Percentiles rank a stretch among this genome's conserved stretches.
phyloP scores from a whole-genome alignment of 2,329 filamentous ascomycete species.

The Aschersonia sp. region DNA sequence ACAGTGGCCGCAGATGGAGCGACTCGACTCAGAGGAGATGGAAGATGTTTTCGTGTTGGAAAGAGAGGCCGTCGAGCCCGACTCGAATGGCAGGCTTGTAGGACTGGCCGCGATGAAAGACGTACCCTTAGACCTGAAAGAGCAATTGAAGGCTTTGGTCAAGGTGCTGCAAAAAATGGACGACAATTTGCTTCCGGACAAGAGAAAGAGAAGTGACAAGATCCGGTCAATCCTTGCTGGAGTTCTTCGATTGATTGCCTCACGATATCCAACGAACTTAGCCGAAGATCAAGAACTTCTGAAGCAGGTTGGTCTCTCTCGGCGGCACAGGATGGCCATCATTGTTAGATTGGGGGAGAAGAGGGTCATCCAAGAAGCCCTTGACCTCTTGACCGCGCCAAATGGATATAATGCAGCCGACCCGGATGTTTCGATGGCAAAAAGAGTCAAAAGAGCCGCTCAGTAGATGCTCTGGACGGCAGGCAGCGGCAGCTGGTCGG shows the following conservation, averaged over 20 bases:
- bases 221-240: conserved; percentile 23
- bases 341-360: conserved; percentile 61
- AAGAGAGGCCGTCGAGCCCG: conserved; percentile 35
- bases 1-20: conserved; percentile 18
- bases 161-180: conserved; percentile 32
- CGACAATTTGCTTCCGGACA: conserved; percentile 28
- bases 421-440: conserved; percentile 11
- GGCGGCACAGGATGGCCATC: conserved; percentile 43
- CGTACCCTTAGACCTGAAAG: conserved; percentile 35
- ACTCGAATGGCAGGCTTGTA: conserved; percentile 29
- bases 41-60: conserved; percentile 65
- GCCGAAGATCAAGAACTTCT: conserved; percentile 25
- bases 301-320: conserved; percentile 10
- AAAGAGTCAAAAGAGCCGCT: conserved; percentile 13
- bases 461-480: conserved; percentile 3
- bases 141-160: conserved; percentile 34
- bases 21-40: conserved; percentile 48
- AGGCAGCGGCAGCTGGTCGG: too few species aligned
- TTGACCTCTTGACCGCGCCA: conserved; percentile 16
- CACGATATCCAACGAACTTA: conserved; percentile 27
- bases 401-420: conserved; percentile 8
- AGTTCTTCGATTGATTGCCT: conserved; percentile 21
- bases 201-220: conserved; percentile 32
- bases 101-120: conserved; percentile 21
- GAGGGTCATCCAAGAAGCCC: conserved; percentile 42